Evolutionary conservation across 2,329 filamentous ascomycete species (phyloP), one percentile per base, ranked within the genome.

Genomic region (Plenodomus biglobosus): DNA sequence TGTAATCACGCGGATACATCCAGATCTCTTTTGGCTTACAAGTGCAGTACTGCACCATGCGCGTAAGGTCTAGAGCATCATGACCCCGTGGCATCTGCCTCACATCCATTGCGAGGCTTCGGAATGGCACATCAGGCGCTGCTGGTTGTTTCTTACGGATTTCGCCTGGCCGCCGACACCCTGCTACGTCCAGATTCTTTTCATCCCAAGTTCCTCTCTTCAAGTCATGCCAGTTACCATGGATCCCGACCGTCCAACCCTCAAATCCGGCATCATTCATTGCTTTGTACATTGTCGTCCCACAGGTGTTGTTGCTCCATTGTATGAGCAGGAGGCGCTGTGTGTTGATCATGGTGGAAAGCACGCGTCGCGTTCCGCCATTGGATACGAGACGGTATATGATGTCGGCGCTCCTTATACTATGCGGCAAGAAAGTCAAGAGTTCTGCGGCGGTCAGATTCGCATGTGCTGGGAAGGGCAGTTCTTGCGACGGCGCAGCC

Each of bases 31-130:
- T 24, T 4, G 49, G 50, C 30, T 64, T 42, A 1, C 53, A 38
- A 1, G 56, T 3, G 18, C 49, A 52, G 41, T 63, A 56, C 18
- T 52, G 13, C 2, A 66, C 44, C 18, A 52, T 56, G 8, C 58
- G 58, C 2, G 62, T 64, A 8, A 66, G 52, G 34, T 66, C 62
- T 5, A 64, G 50, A 2, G 56, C 60, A 44, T 66, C 61, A 8
- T 41, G 4, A 0, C 53, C 56, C 0, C 35, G 38, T 1, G 62
- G 62, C 34, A 58, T 49, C 2, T 35, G 8, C 36, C 55, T 50
- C 1, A 65, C 52, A 8, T 52, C 52, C 1, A 36, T 36, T 2
- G 49, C 52, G 16, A 64, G 45, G 20, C 58, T 48, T n/a, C 46
- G 50, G 35, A 65, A 59, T 5, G 47, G 42, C 10, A 65, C 52